Base-by-base conservation (phyloP, 140 eudicot species). In the Bidens hawaiensis region DNA sequence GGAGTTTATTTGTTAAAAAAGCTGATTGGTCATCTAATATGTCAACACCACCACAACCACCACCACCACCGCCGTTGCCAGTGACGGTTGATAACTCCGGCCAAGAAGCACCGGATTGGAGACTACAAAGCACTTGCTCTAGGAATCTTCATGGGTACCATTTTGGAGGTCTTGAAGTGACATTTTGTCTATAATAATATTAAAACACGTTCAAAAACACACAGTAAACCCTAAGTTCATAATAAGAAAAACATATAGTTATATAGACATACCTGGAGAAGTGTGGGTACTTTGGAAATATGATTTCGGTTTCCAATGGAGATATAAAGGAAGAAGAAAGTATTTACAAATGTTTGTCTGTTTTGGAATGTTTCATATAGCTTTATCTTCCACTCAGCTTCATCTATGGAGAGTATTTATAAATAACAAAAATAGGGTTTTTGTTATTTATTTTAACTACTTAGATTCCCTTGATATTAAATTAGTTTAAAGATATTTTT, bases 51-150 rank as follows among this genome's bases (percentile, higher is more conserved):
- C 14, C 45, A 38, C 45, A 14, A 30, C 34, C 34, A 11, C 14
- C 45, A 38, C 45, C 45, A 30, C 34, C 34, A 11, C 43, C 10
- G 45, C 45, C 13, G 45, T 4, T 15, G 65, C 51, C 71, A 60
- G 11, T 45, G 71, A 60, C 73, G 60, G 78, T 24, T 24, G 71
- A 64, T 34, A 76, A 22, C 5, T 75, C 84, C 40, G 83, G 85
- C 80, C 78, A 75, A 19, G 82, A 69, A 40, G 67, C 70, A 9
- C 77, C 72, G 6, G 84, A 74, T 3, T 87, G 90, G n/a, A 83
- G 79, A 45, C 82, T 51, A 60, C 79, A 72, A 47, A 83, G 82
- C 79, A 83, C 76, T 60, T 85, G 95, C 3, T 89, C 83, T n/a
- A 85, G 75, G 22, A 85, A 36, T 83, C 88, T 2, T 78, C 83